Percentiles rank a stretch among this genome's conserved stretches.
phyloP scores from a whole-genome alignment of 768 basidiomycete species.

The Boletus vinaceobasis region DNA sequence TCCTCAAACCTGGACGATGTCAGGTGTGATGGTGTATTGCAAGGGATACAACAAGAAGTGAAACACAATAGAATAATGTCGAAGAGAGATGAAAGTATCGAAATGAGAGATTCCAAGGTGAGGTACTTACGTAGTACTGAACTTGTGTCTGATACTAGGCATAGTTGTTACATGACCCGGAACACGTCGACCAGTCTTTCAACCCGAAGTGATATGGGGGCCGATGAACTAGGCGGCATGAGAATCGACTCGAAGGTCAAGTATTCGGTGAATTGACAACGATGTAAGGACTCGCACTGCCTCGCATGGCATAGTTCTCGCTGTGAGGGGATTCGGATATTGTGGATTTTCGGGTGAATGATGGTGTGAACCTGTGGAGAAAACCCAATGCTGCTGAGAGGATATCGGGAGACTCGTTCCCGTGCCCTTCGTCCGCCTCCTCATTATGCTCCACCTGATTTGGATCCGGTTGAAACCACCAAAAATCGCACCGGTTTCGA shows the following conservation, averaged over 20 bases:
- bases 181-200: too few relatives aligned
- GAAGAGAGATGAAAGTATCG: neutral
- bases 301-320: constrained; percentile 2
- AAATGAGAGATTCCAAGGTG: neutral
- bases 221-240: neutral
- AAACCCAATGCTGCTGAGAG: neutral
- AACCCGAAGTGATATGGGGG: too few relatives aligned
- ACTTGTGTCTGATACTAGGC: neutral
- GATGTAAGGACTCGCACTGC: neutral
- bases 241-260: neutral
- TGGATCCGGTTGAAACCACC: constrained; percentile 29
- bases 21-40: too few relatives aligned
- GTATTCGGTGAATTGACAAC: neutral
- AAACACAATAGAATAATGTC: neutral
- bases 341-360: neutral
- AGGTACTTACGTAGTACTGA: neutral
- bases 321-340: neutral
- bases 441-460: neutral
- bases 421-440: neutral
- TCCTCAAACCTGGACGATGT: neutral
- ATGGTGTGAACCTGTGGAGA: neutral
- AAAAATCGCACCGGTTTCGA: constrained; percentile 11
- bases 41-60: too few relatives aligned
- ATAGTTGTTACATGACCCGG: neutral
- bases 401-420: neutral